phyloP scores from a whole-genome alignment of 805 yeast genomes.

The Schwanniomyces yamadae region DNA sequence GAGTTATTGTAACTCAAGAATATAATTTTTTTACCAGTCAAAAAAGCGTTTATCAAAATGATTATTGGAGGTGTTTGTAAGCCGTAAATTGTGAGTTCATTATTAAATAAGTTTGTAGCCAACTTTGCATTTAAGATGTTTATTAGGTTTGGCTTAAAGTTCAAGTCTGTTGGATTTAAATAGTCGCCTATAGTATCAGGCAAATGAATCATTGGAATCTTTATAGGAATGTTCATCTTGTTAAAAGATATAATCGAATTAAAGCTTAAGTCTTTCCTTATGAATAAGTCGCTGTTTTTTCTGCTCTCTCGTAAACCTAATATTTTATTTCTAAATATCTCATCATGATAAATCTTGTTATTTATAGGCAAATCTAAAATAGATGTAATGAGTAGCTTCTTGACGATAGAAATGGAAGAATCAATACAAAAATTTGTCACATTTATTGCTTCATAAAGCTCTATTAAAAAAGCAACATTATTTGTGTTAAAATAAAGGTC shows the following conservation, averaged over 20 bases:
- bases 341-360: conserved; percentile 41
- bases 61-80: conserved; percentile 48
- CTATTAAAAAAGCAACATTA: conserved; percentile 19
- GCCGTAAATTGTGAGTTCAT: conserved; percentile 54
- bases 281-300: conserved; percentile 34
- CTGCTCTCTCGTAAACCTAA: conserved; percentile 26
- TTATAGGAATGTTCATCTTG: conserved; percentile 44
- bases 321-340: conserved; percentile 33
- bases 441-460: conserved; percentile 33
- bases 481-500: conserved; percentile 41
- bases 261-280: conserved; percentile 43
- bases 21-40: conserved; percentile 41
- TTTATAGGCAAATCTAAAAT: conserved; percentile 42
- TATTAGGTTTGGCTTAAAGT: conserved; percentile 38
- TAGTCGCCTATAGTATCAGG: conserved; percentile 47
- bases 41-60: conserved; percentile 34
- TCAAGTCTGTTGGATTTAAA: conserved; percentile 44
- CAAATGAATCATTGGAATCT: conserved; percentile 39
- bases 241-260: conserved; percentile 38
- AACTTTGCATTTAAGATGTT: conserved; percentile 35
- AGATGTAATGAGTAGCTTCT: conserved; percentile 40
- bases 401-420: conserved; percentile 27
- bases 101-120: conserved; percentile 33
- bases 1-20: conserved; percentile 40
- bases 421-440: conserved; percentile 26